phyloP scores from a whole-genome alignment of 2,329 filamentous ascomycete species.

The Penicillium sp. region DNA sequence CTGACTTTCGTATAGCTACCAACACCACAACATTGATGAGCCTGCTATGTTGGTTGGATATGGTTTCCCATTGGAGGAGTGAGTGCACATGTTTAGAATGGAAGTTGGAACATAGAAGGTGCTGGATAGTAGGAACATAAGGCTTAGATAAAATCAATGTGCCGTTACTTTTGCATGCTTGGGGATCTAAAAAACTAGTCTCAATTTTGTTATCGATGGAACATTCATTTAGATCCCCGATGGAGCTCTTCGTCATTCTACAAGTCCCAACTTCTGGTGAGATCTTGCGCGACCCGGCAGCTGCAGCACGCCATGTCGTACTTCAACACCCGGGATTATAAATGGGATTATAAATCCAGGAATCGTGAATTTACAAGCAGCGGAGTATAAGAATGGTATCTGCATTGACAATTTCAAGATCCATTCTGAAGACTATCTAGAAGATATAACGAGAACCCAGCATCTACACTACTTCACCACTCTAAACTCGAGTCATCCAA shows the following conservation, averaged over 20 bases:
- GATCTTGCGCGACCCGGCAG: constrained; percentile 6
- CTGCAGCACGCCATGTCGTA: constrained; percentile 12
- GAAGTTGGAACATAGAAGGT: not conserved
- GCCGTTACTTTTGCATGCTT: not conserved
- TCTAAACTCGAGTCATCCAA: not conserved
- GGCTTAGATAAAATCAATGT: not conserved
- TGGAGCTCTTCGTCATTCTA: not conserved
- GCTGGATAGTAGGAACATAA: not conserved
- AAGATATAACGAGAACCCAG: not conserved
- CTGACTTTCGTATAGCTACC: constrained; percentile 35
- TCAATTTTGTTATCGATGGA: not conserved
- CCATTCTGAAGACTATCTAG: not conserved
- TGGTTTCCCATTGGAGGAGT: constrained; percentile 41
- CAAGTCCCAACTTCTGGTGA: too few relatives aligned
- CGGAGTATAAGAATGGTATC: not conserved
- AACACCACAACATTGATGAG: constrained; percentile 47
- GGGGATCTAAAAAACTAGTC: not conserved
- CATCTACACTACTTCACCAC: not conserved
- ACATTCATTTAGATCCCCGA: not conserved
- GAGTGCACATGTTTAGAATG: not conserved
- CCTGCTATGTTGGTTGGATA: constrained; percentile 52
- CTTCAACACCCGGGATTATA: constrained; percentile 7
- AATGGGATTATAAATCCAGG: constrained; percentile 11
- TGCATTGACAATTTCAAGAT: not conserved
- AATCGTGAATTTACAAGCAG: not conserved